Evolutionary conservation across 768 basidiomycete genomes (phyloP).

Genomic region (Tephrocybe rancida): DNA sequence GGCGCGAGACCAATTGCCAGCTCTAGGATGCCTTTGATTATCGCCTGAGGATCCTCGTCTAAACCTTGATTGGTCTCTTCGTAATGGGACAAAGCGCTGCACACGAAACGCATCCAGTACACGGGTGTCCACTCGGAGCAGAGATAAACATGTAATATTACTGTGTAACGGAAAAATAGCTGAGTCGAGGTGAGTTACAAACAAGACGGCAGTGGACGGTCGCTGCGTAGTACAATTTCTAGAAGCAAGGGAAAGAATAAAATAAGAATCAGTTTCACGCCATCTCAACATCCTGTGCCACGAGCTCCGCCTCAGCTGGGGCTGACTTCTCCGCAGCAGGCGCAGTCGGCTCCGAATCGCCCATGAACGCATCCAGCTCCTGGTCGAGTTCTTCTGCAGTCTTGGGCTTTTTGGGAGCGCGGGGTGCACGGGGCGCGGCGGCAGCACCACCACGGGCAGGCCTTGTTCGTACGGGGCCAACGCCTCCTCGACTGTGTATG

Average conservation of each 20-base stretch:
- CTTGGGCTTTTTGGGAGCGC: conserved; percentile 55
- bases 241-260: not conserved
- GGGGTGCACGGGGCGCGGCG: conserved; percentile 26
- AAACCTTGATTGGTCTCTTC: too few relatives aligned
- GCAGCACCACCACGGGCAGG: conserved; percentile 29
- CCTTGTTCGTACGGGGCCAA: conserved; percentile 53
- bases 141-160: not conserved
- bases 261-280: conserved; percentile 29
- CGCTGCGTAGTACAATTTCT: conserved; percentile 5
- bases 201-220: not conserved
- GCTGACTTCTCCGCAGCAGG: conserved; percentile 19
- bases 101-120: too few relatives aligned
- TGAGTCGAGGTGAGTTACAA: conserved; percentile 7
- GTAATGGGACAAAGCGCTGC: too few relatives aligned
- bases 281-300: conserved; percentile 58
- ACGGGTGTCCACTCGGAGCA: too few relatives aligned
- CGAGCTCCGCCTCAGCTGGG: conserved; percentile 9
- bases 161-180: not conserved
- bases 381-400: conserved; percentile 85
- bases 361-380: conserved; percentile 89
- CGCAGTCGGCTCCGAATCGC: conserved; percentile 44
- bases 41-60: too few relatives aligned
- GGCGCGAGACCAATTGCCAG: too few relatives aligned
- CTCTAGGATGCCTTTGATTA: too few relatives aligned
- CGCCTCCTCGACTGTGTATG: conserved; percentile 32